phyloP scores from a whole-genome alignment of 805 yeast genomes.

The Saccharomyces paradoxus region DNA sequence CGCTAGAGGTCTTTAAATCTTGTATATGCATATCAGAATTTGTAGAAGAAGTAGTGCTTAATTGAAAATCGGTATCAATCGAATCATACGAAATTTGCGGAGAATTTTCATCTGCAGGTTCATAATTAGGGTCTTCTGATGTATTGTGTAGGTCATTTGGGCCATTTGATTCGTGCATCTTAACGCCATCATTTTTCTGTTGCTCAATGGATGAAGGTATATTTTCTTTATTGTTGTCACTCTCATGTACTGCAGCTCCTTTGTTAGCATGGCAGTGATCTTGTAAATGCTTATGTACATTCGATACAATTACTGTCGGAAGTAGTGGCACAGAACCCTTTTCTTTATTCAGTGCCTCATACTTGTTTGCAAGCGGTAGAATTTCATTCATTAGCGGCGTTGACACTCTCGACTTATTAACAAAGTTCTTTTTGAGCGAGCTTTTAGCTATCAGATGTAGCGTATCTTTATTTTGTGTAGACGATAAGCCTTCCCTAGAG shows the following conservation, averaged over 20 bases:
- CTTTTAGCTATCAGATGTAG: slow-evolving; percentile 2
- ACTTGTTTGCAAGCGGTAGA: not conserved
- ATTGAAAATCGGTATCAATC: slow-evolving; percentile 9
- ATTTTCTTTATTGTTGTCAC: not conserved
- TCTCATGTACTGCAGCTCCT: not conserved
- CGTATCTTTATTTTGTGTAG: slow-evolving; percentile 8
- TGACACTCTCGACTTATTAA: not conserved
- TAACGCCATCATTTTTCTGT: not conserved
- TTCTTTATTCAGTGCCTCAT: not conserved
- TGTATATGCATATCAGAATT: slow-evolving; percentile 1
- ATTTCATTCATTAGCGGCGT: not conserved
- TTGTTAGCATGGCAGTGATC: not conserved
- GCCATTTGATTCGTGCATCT: slow-evolving; percentile 3
- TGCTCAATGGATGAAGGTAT: not conserved
- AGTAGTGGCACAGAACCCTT: not conserved
- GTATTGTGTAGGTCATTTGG: not conserved
- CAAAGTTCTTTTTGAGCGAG: not conserved
- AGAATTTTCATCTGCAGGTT: slow-evolving; percentile 9
- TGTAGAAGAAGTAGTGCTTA: slow-evolving; percentile 3
- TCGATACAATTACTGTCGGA: not conserved
- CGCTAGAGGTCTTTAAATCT: not conserved
- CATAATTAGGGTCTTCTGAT: not conserved
- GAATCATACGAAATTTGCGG: slow-evolving; percentile 17
- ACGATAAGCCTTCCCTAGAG: not conserved
- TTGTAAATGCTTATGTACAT: not conserved